A percentile compares a stretch with the other conserved stretches of the same genome.
Evolutionary conservation across 805 yeast genomes (phyloP).

Genomic region (Sugiyamaella chiloensis): DNA sequence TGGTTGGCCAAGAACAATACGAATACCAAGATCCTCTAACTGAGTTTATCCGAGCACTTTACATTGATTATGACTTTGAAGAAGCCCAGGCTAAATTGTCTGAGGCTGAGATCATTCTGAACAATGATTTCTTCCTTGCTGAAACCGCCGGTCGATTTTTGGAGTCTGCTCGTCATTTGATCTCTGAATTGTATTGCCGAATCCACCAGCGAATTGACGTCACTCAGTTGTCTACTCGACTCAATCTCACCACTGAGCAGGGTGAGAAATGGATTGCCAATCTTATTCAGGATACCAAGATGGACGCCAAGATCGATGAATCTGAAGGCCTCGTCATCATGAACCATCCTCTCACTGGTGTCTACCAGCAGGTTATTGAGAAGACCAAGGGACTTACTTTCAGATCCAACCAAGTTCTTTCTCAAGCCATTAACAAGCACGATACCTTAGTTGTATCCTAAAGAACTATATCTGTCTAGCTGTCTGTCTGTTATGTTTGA

Average conservation of each 20-base stretch:
- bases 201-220: constrained; percentile 51
- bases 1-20: constrained; percentile 58
- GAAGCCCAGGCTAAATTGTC: constrained; percentile 47
- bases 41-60: constrained; percentile 51
- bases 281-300: constrained; percentile 47
- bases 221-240: constrained; percentile 41
- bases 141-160: constrained; percentile 41
- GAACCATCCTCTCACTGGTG: constrained; percentile 52
- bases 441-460: constrained; percentile 17
- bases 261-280: constrained; percentile 52
- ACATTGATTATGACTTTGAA: constrained; percentile 57
- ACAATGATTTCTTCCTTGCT: constrained; percentile 56
- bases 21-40: constrained; percentile 67
- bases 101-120: constrained; percentile 47
- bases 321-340: constrained; percentile 50
- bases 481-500: no score
- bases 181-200: constrained; percentile 52
- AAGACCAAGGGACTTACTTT: constrained; percentile 63
- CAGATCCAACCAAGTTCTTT: constrained; percentile 55
- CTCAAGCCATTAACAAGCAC: constrained; percentile 34
- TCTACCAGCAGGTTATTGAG: constrained; percentile 66
- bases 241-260: constrained; percentile 45
- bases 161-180: constrained; percentile 47
- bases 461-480: background rate
- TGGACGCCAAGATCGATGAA: constrained; percentile 54